A percentile compares a stretch with the other conserved stretches of the same genome.
These are phyloP conservation scores for Globisporangium cederbergense DNA, from an alignment of 352 stramenopile species.

Conservation along the genomic window DNA sequence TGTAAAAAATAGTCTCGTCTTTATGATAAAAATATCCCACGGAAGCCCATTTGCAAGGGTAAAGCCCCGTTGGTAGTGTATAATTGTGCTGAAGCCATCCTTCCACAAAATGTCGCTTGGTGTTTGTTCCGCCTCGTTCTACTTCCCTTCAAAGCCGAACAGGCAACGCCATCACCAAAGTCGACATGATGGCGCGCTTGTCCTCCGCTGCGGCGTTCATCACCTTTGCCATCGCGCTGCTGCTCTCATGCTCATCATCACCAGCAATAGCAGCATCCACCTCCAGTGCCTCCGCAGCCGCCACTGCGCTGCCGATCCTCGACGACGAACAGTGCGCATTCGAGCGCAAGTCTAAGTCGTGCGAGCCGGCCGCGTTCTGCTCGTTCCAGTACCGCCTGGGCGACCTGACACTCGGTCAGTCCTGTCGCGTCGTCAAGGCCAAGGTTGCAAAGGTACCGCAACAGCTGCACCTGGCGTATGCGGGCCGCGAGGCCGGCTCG, in stretches of 20 bases:
- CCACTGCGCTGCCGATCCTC: not conserved
- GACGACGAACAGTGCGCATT: slow-evolving; percentile 8
- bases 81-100: too few relatives aligned
- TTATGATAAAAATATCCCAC: too few relatives aligned
- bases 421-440: slow-evolving; percentile 27
- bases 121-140: too few relatives aligned
- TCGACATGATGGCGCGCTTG: not conserved
- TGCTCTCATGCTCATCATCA: not conserved
- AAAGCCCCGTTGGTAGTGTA: too few relatives aligned
- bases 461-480: slow-evolving; percentile 58
- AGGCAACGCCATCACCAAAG: not conserved
- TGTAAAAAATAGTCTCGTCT: too few relatives aligned
- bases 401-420: slow-evolving; percentile 40
- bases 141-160: not conserved
- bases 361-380: slow-evolving; percentile 27
- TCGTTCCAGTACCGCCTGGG: slow-evolving; percentile 36
- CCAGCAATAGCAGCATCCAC: too few relatives aligned
- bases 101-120: too few relatives aligned
- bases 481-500: slow-evolving; percentile 33
- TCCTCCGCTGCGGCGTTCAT: not conserved
- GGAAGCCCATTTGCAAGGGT: too few relatives aligned
- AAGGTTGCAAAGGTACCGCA: slow-evolving; percentile 25
- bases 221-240: not conserved
- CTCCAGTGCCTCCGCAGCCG: too few relatives aligned
- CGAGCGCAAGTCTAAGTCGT: slow-evolving; percentile 14